phyloP scores from a whole-genome alignment of 257 asterid genomes.

The Ilex asprella region DNA sequence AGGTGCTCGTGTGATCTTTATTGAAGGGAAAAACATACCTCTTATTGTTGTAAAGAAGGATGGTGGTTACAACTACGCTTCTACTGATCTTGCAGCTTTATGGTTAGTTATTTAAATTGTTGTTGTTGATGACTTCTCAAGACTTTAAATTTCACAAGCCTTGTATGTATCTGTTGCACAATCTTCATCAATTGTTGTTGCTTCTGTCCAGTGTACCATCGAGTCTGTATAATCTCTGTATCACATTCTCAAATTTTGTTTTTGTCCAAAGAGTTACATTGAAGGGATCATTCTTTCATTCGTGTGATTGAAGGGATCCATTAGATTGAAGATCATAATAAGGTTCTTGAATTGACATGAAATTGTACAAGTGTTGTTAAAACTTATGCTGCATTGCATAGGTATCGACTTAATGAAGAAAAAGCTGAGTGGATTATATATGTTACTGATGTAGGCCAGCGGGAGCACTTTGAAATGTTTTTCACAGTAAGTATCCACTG shows the following conservation, averaged over 20 bases:
- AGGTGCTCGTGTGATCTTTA: slow-evolving; percentile 93
- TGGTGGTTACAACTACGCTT: slow-evolving; percentile 93
- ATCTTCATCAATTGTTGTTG: slow-evolving; percentile 5
- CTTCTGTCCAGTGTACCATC: background rate
- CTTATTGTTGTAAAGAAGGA: slow-evolving; percentile 90
- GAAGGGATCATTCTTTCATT: background rate
- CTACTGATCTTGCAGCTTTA: slow-evolving; percentile 88
- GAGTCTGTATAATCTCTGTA: too few relatives aligned
- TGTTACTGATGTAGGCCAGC: slow-evolving; percentile 85
- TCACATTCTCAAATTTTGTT: too few relatives aligned
- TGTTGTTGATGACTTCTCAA: background rate
- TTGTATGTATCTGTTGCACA: slow-evolving; percentile 1
- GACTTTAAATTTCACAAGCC: background rate
- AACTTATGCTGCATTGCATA: slow-evolving; percentile 10
- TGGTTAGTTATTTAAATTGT: slow-evolving; percentile 45
- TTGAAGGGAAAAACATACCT: slow-evolving; percentile 71
- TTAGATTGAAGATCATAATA: too few relatives aligned
- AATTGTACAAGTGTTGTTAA: slow-evolving; percentile 6
- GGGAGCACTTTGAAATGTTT: slow-evolving; percentile 91
- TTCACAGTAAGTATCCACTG: slow-evolving; percentile 55
- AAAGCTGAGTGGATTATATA: slow-evolving; percentile 94
- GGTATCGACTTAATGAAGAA: slow-evolving; percentile 84
- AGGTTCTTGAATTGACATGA: too few relatives aligned
- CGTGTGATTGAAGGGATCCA: too few relatives aligned
- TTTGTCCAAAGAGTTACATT: background rate